phyloP scores from a whole-genome alignment of 1,284 basidiomycete species.

The Austroboletus novae-zelandiae region DNA sequence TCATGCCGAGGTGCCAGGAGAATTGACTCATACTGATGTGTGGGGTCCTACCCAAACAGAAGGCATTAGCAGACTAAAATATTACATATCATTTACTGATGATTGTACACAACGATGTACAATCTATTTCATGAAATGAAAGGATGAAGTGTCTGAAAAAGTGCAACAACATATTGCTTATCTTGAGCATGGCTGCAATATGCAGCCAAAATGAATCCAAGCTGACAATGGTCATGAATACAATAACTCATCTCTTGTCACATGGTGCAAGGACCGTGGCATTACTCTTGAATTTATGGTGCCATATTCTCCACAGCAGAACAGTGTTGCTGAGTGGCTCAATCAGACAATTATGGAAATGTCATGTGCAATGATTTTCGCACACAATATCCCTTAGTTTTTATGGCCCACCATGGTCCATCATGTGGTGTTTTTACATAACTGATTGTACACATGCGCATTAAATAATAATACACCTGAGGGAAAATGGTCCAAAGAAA shows the following conservation, averaged over 20 bases:
- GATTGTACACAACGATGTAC: not conserved
- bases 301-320: constrained; percentile 7
- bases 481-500: not conserved
- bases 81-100: not conserved
- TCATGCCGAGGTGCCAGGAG: not conserved
- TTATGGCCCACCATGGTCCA: not conserved
- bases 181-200: not conserved
- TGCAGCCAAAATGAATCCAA: not conserved
- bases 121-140: not conserved
- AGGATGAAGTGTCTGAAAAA: not conserved
- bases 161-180: not conserved
- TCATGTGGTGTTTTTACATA: not conserved
- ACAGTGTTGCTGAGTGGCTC: constrained; percentile 1
- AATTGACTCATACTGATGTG: constrained; percentile 1
- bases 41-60: not conserved
- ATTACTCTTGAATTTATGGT: not conserved
- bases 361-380: not conserved
- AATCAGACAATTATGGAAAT: constrained; percentile 7
- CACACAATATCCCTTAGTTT: no score
- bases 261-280: not conserved
- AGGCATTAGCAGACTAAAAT: not conserved
- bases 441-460: not conserved
- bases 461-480: not conserved
- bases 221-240: not conserved
- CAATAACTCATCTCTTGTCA: not conserved